Base-by-base conservation (phyloP, 2,329 filamentous ascomycete species). In the Sporothrix phasma region DNA sequence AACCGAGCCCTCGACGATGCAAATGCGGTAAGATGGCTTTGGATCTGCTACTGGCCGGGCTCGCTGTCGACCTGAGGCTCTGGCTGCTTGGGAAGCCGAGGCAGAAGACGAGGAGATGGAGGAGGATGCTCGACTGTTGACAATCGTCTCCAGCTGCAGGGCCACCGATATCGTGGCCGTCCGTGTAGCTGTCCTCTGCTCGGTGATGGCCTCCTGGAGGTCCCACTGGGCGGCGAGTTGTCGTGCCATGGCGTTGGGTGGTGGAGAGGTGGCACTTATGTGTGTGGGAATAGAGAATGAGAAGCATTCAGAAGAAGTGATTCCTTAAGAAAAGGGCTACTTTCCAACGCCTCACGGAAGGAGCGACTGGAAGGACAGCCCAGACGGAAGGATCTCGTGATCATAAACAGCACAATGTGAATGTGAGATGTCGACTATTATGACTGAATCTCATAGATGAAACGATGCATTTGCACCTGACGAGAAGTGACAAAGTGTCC, bases 141-240 rank as follows among this genome's bases (percentile, higher is more conserved):
- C 7, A n/a, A 41, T 34, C 6, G 56, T 49, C 6, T 60, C 29
- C 0, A 69, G 43, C 1, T 17, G 37, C 1, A 69, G 49, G 3
- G 63, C 60, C 43, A 69, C 24, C 0, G 51, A 47, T 5, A 39
- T 41, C 0, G 29, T 60, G 11, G 37, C 49, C 24, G 31, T 65
- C 10, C 58, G 58, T 19, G 56, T 62, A 2, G 43, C 24, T 1
- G 62, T 67, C 17, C 43, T 46, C 39, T 64, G 64, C 24, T 66
- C 68, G 0, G 66, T 66, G 63, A 68, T 69, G 49, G 43, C 67
- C 49, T 69, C 68, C 24, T 67, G 67, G 3, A 69, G 65, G 17
- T 63, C 60, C 68, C 67, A 68, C 13, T 59, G 39, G 56, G 22
- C 26, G 56, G n/a, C 5, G 7, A 45, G 17, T 6, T 45, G 56